Percentiles rank a stretch among this genome's conserved stretches.
Evolutionary conservation across 2,329 filamentous ascomycete species (phyloP).

Genomic region (Hymenoscyphus fructigenus): DNA sequence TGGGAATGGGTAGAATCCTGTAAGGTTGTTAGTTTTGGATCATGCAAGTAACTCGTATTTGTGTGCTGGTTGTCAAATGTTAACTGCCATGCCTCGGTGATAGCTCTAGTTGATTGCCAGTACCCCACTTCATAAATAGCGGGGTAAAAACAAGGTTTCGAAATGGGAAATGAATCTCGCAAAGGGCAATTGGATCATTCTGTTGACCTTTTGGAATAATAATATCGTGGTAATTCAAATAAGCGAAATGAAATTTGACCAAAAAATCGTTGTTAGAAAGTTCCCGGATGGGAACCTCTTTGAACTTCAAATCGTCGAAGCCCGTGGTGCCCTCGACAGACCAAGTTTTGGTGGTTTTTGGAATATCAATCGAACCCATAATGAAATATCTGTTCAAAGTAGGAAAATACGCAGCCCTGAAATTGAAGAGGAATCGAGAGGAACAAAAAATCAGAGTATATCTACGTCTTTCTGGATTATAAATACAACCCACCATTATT

Average conservation of each 20-base stretch:
- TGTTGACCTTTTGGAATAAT: slow-evolving; percentile 37
- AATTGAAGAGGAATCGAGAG: not conserved
- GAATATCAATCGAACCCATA: slow-evolving; percentile 25
- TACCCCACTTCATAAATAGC: not conserved
- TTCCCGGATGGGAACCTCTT: slow-evolving; percentile 39
- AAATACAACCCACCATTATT: not conserved
- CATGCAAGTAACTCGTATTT: not conserved
- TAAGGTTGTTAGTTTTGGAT: not conserved
- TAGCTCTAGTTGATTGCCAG: not conserved
- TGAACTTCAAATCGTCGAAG: slow-evolving; percentile 49
- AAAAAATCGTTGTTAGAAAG: slow-evolving; percentile 55
- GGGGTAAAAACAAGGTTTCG: not conserved
- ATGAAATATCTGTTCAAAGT: slow-evolving; percentile 24
- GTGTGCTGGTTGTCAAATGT: not conserved
- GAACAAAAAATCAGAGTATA: not conserved
- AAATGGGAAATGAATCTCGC: not conserved
- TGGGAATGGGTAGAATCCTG: slow-evolving; percentile 33
- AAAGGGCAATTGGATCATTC: not conserved
- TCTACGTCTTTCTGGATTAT: not conserved
- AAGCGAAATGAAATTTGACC: slow-evolving; percentile 47
- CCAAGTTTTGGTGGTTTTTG: slow-evolving; percentile 43
- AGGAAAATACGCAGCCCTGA: not conserved
- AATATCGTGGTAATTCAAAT: slow-evolving; percentile 43
- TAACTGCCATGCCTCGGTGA: not conserved
- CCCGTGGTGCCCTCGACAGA: slow-evolving; percentile 47